phyloP scores from a whole-genome alignment of 78 protist genomes.

The Pigoraptor vietnamica region DNA sequence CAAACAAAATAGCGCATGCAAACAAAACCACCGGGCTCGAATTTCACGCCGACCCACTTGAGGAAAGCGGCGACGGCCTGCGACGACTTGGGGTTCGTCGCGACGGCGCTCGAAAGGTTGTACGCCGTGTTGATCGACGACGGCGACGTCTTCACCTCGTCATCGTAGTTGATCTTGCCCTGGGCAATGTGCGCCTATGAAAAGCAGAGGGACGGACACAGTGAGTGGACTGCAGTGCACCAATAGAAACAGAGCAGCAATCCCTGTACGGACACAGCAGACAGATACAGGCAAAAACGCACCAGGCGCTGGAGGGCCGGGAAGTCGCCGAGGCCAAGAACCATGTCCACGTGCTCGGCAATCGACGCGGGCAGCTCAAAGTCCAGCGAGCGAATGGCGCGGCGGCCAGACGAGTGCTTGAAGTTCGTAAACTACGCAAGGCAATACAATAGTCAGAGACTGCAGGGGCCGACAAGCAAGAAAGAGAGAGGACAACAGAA shows the following conservation, averaged over 20 bases:
- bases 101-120: not conserved
- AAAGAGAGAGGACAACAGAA: not conserved
- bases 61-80: conserved; percentile 15
- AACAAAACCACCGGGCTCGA: not conserved
- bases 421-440: not conserved
- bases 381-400: not conserved
- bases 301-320: not conserved
- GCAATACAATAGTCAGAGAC: not conserved
- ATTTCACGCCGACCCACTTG: not conserved
- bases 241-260: not conserved
- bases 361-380: not conserved
- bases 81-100: not conserved
- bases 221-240: not conserved
- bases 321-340: not conserved
- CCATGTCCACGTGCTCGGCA: not conserved
- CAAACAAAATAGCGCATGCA: not conserved
- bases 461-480: not conserved
- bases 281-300: not conserved
- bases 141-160: not conserved
- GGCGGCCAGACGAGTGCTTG: not conserved
- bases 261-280: not conserved
- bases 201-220: not conserved
- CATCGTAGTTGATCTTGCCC: not conserved
- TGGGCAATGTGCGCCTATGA: not conserved
- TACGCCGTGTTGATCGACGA: not conserved